These are phyloP conservation scores for Macrophomina tecta DNA, from an alignment of 2,329 filamentous ascomycete genomes.

Conservation along the genomic window DNA sequence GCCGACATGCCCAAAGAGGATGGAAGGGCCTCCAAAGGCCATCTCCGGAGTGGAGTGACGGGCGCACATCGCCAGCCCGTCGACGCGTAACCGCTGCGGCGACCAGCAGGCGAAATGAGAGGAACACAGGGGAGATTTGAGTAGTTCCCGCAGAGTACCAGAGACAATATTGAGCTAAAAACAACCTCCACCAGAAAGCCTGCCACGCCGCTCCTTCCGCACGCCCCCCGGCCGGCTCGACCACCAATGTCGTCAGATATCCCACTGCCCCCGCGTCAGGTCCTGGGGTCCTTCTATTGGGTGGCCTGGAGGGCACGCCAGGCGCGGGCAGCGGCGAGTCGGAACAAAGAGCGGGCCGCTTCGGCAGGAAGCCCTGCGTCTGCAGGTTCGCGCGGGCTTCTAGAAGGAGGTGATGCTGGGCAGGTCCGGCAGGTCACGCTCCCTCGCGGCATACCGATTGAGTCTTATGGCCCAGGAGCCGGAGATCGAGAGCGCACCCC, in stretches of 20 bases:
- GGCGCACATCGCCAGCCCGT: slow-evolving; percentile 13
- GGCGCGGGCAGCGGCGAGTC: slow-evolving; percentile 24
- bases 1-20: slow-evolving; percentile 9
- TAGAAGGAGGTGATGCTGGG: slow-evolving; percentile 18
- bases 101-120: slow-evolving; percentile 17
- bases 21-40: slow-evolving; percentile 12
- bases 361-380: background rate
- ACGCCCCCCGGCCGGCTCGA: slow-evolving; percentile 15
- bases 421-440: slow-evolving; percentile 25
- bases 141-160: slow-evolving; percentile 4
- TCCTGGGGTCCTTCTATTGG: slow-evolving; percentile 23
- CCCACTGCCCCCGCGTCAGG: slow-evolving; percentile 18
- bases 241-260: slow-evolving; percentile 22
- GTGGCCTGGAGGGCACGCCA: slow-evolving; percentile 19
- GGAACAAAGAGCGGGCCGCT: slow-evolving; percentile 26
- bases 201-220: slow-evolving; percentile 4
- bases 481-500: slow-evolving; percentile 23
- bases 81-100: slow-evolving; percentile 21
- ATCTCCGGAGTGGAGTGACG: slow-evolving; percentile 26
- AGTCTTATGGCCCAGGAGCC: slow-evolving; percentile 23
- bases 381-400: slow-evolving; percentile 22
- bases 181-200: slow-evolving; percentile 1
- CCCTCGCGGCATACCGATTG: slow-evolving; percentile 19
- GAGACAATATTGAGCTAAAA: slow-evolving; percentile 21
- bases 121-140: slow-evolving; percentile 10